Evolutionary conservation across 768 basidiomycete genomes (phyloP).

Genomic region (Coprinellus micaceus): DNA sequence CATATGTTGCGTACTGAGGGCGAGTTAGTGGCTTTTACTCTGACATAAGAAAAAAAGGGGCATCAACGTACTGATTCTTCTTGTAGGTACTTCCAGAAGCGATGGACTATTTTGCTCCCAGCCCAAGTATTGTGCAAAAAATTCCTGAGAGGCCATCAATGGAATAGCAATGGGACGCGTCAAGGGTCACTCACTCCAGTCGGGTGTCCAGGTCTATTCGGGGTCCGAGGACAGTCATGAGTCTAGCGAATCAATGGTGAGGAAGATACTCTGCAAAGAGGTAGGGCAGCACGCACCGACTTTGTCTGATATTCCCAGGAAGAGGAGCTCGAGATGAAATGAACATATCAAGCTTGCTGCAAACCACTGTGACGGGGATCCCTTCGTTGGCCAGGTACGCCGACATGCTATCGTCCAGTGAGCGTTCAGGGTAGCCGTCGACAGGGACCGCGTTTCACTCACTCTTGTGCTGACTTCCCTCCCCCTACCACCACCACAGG

Average conservation of each 20-base stretch:
- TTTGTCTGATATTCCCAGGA: conserved; percentile 55
- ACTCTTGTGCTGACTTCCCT: conserved; percentile 67
- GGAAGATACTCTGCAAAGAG: no score
- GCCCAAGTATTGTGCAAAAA: background rate
- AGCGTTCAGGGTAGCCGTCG: no score
- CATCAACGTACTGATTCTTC: background rate
- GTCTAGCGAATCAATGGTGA: no score
- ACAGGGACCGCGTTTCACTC: no score
- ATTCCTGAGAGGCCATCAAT: background rate
- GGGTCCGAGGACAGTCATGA: conserved; percentile 46
- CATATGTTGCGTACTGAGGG: conserved; percentile 20
- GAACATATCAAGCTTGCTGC: conserved; percentile 48
- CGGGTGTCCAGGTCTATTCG: conserved; percentile 44
- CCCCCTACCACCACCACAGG: conserved; percentile 52
- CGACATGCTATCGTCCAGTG: conserved; percentile 32
- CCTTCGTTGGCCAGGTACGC: conserved; percentile 48
- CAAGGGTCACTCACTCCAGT: conserved; percentile 43
- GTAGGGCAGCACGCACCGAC: no score
- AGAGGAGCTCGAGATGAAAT: conserved; percentile 44
- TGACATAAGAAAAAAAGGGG: background rate
- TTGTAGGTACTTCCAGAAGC: background rate
- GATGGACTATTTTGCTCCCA: background rate
- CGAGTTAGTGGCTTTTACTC: background rate
- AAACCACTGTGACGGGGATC: conserved; percentile 46
- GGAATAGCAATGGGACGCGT: background rate